Evolutionary conservation across 2,329 filamentous ascomycete genomes (phyloP).

Genomic region (Aspergillus sp.): DNA sequence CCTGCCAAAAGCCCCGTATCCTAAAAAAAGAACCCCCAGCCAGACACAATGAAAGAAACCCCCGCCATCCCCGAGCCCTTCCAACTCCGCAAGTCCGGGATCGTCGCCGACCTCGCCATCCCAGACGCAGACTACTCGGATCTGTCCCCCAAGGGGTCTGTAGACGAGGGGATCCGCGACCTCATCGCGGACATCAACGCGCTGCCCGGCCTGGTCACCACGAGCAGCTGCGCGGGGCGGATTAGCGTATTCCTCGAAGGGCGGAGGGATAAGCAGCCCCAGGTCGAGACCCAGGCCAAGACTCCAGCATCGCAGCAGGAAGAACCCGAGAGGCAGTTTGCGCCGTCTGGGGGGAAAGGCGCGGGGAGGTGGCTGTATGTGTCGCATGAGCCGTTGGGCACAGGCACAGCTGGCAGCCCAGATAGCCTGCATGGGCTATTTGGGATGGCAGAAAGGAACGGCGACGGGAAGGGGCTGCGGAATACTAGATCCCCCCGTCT

Average conservation of each 20-base stretch:
- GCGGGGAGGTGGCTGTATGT: constrained; percentile 80
- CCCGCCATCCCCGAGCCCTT: constrained; percentile 35
- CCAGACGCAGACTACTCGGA: constrained; percentile 68
- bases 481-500: constrained; percentile 37
- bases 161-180: constrained; percentile 68
- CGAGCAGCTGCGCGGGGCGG: constrained; percentile 83
- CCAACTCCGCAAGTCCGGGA: constrained; percentile 57
- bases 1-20: background rate
- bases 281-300: constrained; percentile 5
- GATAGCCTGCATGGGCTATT: constrained; percentile 32
- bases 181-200: constrained; percentile 72
- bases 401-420: constrained; percentile 12
- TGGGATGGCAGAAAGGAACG: constrained; percentile 35
- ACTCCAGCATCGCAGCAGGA: constrained; percentile 7
- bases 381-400: constrained; percentile 62
- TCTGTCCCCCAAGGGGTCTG: constrained; percentile 76
- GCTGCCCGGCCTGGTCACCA: constrained; percentile 70
- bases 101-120: constrained; percentile 59
- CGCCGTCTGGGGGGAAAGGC: constrained; percentile 72
- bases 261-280: constrained; percentile 37
- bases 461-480: constrained; percentile 18
- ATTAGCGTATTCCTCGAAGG: constrained; percentile 86
- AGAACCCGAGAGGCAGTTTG: constrained; percentile 29
- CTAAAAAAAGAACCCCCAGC: constrained; percentile 1
- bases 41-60: constrained; percentile 2